A percentile compares a stretch with the other conserved stretches of the same genome.
Conservation (phyloP, 2,329 filamentous ascomycete species). For the Fusarium sp. region DNA sequence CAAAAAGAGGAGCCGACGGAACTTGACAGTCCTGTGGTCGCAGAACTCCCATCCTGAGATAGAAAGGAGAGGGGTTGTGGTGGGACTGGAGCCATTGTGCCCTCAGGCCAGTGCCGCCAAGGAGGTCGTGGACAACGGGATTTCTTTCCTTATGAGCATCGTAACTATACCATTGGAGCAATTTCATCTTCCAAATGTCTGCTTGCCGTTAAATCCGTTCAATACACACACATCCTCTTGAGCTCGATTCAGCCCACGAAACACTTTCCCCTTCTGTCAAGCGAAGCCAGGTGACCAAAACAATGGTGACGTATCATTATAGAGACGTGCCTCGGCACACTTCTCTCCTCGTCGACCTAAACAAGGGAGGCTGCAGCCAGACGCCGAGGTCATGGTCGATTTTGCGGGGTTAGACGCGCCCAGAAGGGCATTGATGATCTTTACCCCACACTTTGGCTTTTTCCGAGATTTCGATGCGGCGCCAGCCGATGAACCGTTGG, state of each 20-base stretch:
- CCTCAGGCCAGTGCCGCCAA: neutral
- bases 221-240: neutral
- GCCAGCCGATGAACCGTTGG: neutral
- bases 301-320: neutral
- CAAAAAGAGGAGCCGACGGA: neutral
- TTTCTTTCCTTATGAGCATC: neutral
- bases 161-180: neutral
- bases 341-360: neutral
- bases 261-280: neutral
- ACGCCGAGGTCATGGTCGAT: neutral
- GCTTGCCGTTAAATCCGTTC: neutral
- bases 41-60: neutral
- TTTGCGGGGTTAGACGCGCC: neutral
- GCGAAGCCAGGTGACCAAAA: neutral
- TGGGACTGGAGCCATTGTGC: neutral
- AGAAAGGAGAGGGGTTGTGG: neutral
- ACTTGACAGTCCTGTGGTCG: neutral
- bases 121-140: neutral
- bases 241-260: neutral
- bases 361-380: neutral
- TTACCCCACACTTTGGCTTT: constrained; percentile 6
- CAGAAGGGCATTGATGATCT: neutral
- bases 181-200: neutral
- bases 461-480: neutral
- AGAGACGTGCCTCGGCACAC: neutral